phyloP scores from a whole-genome alignment of 1,139 yeast genomes.

The Kodamaea ohmeri region DNA sequence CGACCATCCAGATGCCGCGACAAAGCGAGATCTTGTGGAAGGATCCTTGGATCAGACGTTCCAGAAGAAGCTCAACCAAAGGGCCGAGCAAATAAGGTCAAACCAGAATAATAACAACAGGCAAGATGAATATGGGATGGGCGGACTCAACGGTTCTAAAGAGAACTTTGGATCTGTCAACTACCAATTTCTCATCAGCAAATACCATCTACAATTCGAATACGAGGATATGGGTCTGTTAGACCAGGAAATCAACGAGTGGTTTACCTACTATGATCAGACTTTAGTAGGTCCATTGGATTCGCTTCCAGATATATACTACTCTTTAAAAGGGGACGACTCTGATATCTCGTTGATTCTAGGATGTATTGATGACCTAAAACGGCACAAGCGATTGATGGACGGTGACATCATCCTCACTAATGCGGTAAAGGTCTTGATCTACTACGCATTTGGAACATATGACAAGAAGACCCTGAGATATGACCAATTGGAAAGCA shows the following conservation, averaged over 20 bases:
- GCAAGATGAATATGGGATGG: constrained; percentile 4
- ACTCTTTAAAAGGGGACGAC: constrained; percentile 9
- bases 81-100: constrained; percentile 40
- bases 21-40: constrained; percentile 32
- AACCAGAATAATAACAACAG: constrained; percentile 14
- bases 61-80: constrained; percentile 43
- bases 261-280: constrained; percentile 61
- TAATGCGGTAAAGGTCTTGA: constrained; percentile 13
- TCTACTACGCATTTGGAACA: constrained; percentile 45
- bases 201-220: constrained; percentile 45
- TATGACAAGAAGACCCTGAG: constrained; percentile 29
- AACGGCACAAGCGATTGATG: constrained; percentile 2
- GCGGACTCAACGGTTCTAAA: constrained; percentile 8
- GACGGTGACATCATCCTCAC: constrained; percentile 6
- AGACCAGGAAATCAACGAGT: constrained; percentile 52
- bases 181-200: constrained; percentile 33
- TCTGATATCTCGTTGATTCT: constrained; percentile 1
- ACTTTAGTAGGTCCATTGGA: constrained; percentile 25
- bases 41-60: constrained; percentile 42
- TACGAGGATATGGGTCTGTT: constrained; percentile 41
- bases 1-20: constrained; percentile 45
- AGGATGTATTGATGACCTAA: constrained; percentile 7
- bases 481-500: constrained; percentile 33
- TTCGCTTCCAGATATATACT: constrained; percentile 15
- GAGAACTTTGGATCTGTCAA: constrained; percentile 13